These are phyloP conservation scores for Suhomyces sp. DNA, from an alignment of 805 yeast genomes.

Conservation along the genomic window DNA sequence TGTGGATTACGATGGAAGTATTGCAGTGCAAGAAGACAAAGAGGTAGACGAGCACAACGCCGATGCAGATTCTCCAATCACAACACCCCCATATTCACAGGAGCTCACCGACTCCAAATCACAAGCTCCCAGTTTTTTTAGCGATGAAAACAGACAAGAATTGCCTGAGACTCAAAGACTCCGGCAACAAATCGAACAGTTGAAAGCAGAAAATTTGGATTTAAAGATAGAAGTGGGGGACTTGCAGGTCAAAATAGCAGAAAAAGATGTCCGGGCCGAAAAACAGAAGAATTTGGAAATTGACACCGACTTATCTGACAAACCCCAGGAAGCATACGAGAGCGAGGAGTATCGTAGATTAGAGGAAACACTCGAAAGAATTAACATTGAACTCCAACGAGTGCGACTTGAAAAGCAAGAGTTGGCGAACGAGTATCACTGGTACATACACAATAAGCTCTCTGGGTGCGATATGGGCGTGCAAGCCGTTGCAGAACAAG, in stretches of 20 bases:
- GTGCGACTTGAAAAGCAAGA: conserved; percentile 5
- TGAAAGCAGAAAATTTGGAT: conserved; percentile 15
- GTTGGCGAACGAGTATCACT: conserved; percentile 1
- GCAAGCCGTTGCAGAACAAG: not conserved
- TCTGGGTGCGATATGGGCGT: not conserved
- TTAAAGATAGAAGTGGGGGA: conserved; percentile 14
- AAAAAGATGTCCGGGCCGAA: not conserved
- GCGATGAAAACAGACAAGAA: not conserved
- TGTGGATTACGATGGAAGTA: conserved; percentile 9
- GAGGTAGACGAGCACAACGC: not conserved
- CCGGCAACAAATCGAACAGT: conserved; percentile 9
- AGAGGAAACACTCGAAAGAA: conserved; percentile 8
- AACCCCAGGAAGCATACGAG: not conserved
- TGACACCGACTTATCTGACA: not conserved
- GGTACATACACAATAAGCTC: not conserved
- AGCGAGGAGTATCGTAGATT: not conserved
- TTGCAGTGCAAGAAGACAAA: not conserved
- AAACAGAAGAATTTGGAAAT: conserved; percentile 1
- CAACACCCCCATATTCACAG: conserved; percentile 35
- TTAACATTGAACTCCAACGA: conserved; percentile 9
- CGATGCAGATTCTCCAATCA: conserved; percentile 21
- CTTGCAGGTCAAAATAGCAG: not conserved
- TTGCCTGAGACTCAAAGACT: conserved; percentile 2
- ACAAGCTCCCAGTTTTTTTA: not conserved
- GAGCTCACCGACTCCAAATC: conserved; percentile 8